Base-by-base conservation (phyloP, 306 rosid species). In the Malus fusca region DNA sequence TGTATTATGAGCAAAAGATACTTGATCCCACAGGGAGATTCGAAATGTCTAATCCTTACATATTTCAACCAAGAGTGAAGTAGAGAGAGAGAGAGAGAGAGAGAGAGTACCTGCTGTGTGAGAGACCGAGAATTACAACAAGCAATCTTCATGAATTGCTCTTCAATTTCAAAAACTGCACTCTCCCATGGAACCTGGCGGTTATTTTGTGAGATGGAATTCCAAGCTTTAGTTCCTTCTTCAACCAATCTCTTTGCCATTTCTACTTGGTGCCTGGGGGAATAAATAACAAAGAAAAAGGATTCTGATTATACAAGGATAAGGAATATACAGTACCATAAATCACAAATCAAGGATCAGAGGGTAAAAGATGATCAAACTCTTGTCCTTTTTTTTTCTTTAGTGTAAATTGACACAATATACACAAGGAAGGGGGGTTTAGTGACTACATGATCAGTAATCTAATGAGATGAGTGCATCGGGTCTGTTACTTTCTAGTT, bases 221-320 rank as follows among this genome's bases (percentile, higher is more conserved):
- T 90, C 98, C 98, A 95, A 76, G 82, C 90, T 80, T 85, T 87
- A 52, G 80, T 90, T 83, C 98, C 98, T 70, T 90, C 96, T 78
- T 86, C 93, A 31, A 92, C 79, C 82, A 95, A 81, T 79, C 80
- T 77, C 82, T 88, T 95, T 62, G 93, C 80, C 81, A 90, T 82
- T 76, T 84, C 66, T 72, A 95, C 90, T 85, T 95, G 97, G 82
- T 84, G 85, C 91, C 97, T 95, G 87, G 71, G 78, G 74, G 19
- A 61, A 61, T 70, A 72, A 53, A 58, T 4, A 18, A 15, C 25
- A 30, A 35, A 7, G 44, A 68, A 3, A 43, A 53, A 22, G 15
- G 61, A 30, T 43, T 18, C 8, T 42, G 4, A 64, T 3, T 21
- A 60, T 7, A 68, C 37, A 60, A 74, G 43, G 63, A 42, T 69